Evolutionary conservation across 495 filamentous ascomycete genomes (phyloP), one percentile per base, ranked within the genome.

Genomic region (Tuber brumale): DNA sequence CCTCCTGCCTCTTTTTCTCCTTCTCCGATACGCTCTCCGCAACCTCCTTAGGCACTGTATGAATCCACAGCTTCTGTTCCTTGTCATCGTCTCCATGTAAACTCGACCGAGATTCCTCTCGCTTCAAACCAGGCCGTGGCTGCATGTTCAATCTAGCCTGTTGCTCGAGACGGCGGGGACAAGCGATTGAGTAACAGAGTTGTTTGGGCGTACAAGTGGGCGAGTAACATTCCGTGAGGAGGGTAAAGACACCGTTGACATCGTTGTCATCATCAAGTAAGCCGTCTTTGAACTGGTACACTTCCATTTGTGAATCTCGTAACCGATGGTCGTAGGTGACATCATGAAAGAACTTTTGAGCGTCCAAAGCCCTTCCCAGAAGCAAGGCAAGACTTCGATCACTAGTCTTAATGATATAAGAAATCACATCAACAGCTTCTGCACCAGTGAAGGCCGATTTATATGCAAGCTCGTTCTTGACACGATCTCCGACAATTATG

Each of bases 301-400:
- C 91, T 83, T 99, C 96, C 69, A 89, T 89, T 18, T 89, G 86
- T 10, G 94, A 95, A 85, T 99, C 96, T 80, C 96, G 91, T 74
- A 99, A 86, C 70, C 96, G 90, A 83, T 99, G 96, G 77, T 97
- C 94, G 84, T 99, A 99, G 6, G 94, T 97, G 61, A 98, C 96
- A 88, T 99, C 96, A 84, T 98, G 96, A 83, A 99, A 99, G 84
- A 98, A 97, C 84, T 98, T 99, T 84, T 99, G 96, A 66, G 96
- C 96, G 86, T 99, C 96, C 69, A 99, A 86, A 74, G 94, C 93
- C 78, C 96, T 89, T 70, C 96, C 96, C n/a, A 99, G 85, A 18
- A 99, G 89, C 74, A 99, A 86, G 61, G 96, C 95, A 78, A 99
- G 86, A 81, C 97, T 99, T 72, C 96, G 90, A 84, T 99, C 96